A percentile compares a stretch with the other conserved stretches of the same genome.
These are phyloP conservation scores for Dioscorea dumetorum DNA, from an alignment of 106 monocot genomes.

Conservation along the genomic window DNA sequence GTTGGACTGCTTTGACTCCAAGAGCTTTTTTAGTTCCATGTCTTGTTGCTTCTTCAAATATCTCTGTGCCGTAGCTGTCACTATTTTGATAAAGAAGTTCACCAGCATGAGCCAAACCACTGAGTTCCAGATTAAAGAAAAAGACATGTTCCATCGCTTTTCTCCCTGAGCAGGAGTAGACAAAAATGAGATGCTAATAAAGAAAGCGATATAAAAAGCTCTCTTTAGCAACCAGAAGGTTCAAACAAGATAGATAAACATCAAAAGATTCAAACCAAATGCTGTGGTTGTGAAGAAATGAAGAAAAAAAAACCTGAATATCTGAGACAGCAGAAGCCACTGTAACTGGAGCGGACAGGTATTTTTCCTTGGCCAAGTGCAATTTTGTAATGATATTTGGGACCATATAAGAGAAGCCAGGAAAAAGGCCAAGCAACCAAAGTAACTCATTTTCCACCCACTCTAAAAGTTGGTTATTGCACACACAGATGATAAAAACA, in stretches of 20 bases:
- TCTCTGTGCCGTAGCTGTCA: constrained; percentile 63
- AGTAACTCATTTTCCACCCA: constrained; percentile 46
- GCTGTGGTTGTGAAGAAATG: no score
- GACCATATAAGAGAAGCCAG: constrained; percentile 25
- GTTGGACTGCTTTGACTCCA: no score
- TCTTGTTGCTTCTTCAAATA: constrained; percentile 60
- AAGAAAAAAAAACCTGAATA: no score
- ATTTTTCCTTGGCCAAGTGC: constrained; percentile 37
- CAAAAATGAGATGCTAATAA: no score
- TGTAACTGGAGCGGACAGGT: no score
- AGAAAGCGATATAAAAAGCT: no score
- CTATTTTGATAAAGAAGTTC: constrained; percentile 69
- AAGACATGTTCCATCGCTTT: constrained; percentile 68
- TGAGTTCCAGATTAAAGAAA: constrained; percentile 63
- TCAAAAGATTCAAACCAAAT: no score
- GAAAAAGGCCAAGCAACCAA: constrained; percentile 30
- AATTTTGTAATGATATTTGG: constrained; percentile 36
- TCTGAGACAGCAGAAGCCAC: no score
- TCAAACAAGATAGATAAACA: no score
- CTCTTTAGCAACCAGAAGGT: no score
- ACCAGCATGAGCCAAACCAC: constrained; percentile 73
- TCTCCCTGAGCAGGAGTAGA: background rate
- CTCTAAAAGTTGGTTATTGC: constrained; percentile 61
- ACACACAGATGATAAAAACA: constrained; percentile 44
- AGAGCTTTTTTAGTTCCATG: background rate